These are phyloP conservation scores for Fragilaria radians DNA, from an alignment of 108 stramenopile species.

Conservation along the genomic window DNA sequence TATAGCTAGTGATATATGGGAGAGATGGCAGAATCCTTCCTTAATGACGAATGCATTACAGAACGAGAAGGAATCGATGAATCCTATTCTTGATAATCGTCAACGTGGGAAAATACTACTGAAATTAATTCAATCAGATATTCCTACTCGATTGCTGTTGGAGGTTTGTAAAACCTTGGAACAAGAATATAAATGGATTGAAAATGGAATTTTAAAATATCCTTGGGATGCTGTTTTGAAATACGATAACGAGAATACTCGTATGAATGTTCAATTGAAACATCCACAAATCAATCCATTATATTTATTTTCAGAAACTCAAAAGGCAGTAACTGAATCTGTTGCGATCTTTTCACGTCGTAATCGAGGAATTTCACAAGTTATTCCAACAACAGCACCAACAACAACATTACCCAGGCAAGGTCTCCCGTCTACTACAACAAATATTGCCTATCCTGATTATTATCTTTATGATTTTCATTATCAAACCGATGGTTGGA, in stretches of 20 bases:
- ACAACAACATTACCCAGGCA: neutral
- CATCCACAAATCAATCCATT: slow-evolving; percentile 28
- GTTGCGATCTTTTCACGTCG: slow-evolving; percentile 22
- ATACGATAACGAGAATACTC: neutral
- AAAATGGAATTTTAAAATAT: slow-evolving; percentile 9
- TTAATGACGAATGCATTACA: neutral
- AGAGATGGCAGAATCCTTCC: no score
- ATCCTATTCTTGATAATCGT: slow-evolving; percentile 1
- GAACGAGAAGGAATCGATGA: neutral
- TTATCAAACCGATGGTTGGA: slow-evolving; percentile 48
- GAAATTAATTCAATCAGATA: neutral
- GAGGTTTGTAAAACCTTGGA: slow-evolving; percentile 22
- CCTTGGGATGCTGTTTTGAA: slow-evolving; percentile 22
- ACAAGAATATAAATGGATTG: slow-evolving; percentile 22
- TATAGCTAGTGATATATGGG: slow-evolving; percentile 11
- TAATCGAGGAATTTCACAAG: slow-evolving; percentile 3
- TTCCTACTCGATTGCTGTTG: slow-evolving; percentile 11
- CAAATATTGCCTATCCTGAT: slow-evolving; percentile 21
- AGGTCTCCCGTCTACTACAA: no score
- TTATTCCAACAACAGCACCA: neutral
- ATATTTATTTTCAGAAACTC: slow-evolving; percentile 10
- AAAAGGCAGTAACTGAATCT: slow-evolving; percentile 15
- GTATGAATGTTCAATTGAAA: neutral
- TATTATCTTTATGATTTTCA: slow-evolving; percentile 38
- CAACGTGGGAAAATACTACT: neutral